A percentile compares a stretch with the other conserved stretches of the same genome.
Evolutionary conservation across 768 basidiomycete species (phyloP).

Genomic region (Lactifluus echinatus): DNA sequence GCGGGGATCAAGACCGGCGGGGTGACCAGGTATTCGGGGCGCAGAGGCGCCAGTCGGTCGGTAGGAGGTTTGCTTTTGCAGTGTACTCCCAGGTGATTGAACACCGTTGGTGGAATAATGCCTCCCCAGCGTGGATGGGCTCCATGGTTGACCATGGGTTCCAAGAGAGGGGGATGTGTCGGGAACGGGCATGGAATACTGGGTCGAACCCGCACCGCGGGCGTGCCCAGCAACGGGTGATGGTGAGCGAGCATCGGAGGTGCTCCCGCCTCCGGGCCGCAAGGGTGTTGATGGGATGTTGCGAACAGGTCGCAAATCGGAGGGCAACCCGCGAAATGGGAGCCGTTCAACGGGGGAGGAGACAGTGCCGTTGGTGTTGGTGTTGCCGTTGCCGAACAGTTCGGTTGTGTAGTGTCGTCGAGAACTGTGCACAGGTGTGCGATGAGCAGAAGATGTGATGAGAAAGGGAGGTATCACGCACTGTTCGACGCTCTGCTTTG

Average conservation of each 20-base stretch:
- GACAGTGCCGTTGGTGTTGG: not conserved
- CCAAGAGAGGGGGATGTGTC: constrained; percentile 1
- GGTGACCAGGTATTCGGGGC: constrained; percentile 24
- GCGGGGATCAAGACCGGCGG: not conserved
- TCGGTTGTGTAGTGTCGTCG: constrained; percentile 9
- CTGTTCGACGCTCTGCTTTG: constrained; percentile 10
- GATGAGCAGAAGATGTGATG: not conserved
- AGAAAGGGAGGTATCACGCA: not conserved
- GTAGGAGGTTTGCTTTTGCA: constrained; percentile 18
- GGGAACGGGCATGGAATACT: constrained; percentile 15
- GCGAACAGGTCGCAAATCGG: constrained; percentile 12
- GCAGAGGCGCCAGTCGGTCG: constrained; percentile 26
- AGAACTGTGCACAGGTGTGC: not conserved
- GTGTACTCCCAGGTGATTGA: not conserved
- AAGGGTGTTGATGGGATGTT: not conserved
- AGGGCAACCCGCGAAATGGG: constrained; percentile 13
- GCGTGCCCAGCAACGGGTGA: constrained; percentile 12
- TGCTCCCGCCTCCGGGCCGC: constrained; percentile 10
- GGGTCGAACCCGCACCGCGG: constrained; percentile 5
- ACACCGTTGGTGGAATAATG: constrained; percentile 2
- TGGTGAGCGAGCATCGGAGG: constrained; percentile 1
- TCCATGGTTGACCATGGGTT: constrained; percentile 11
- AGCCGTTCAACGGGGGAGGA: too few species aligned
- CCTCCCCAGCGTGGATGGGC: not conserved
- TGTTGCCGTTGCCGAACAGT: not conserved